These are phyloP conservation scores for Pestalotiopsis sp. DNA, from an alignment of 2,329 filamentous ascomycete genomes.

Conservation along the genomic window DNA sequence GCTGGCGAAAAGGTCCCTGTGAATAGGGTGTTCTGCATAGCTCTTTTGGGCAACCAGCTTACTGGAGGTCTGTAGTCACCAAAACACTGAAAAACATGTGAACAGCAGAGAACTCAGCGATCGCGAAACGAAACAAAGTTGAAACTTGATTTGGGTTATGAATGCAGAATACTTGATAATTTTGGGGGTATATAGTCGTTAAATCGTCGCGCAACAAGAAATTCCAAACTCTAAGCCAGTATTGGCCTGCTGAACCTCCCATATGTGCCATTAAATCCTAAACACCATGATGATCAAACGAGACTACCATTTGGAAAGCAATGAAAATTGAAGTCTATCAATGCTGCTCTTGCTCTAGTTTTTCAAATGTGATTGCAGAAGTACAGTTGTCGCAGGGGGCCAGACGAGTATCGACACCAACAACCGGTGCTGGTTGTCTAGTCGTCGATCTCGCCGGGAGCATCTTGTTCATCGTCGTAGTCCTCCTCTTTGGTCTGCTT, in stretches of 20 bases:
- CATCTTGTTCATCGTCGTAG: slow-evolving; percentile 21
- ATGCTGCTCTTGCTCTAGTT: background rate
- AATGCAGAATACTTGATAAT: background rate
- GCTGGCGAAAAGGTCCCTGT: no score
- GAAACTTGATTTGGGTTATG: background rate
- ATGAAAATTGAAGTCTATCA: background rate
- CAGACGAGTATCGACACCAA: background rate
- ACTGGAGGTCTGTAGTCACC: no score
- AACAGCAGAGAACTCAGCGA: background rate
- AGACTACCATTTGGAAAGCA: background rate
- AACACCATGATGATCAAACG: background rate
- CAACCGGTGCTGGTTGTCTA: background rate
- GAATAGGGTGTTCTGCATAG: no score
- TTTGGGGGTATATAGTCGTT: background rate
- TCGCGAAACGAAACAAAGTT: background rate
- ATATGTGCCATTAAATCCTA: background rate
- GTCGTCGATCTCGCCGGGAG: slow-evolving; percentile 31
- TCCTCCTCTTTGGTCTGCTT: background rate
- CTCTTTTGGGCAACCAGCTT: no score
- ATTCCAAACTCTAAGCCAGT: background rate
- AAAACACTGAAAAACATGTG: background rate
- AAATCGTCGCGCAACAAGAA: background rate
- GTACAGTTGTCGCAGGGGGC: no score
- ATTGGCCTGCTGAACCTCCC: background rate
- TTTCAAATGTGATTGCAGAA: no score